These are phyloP conservation scores for Malania oleifera DNA, from an alignment of 164 flowering plant genomes.

Conservation along the genomic window DNA sequence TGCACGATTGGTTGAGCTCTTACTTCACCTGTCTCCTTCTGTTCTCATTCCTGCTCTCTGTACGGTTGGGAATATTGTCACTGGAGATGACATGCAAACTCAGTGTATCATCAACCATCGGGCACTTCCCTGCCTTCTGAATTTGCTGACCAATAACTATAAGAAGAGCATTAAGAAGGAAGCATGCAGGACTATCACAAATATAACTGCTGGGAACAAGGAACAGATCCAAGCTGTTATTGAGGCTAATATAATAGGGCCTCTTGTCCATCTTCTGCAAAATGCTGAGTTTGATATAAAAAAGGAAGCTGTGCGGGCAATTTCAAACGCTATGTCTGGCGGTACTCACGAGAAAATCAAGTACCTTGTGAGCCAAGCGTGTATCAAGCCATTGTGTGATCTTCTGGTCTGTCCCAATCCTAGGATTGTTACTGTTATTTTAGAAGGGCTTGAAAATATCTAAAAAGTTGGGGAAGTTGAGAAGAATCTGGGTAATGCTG, in stretches of 20 bases:
- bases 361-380: conserved; percentile 41
- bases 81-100: conserved; percentile 46
- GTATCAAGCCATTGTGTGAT: conserved; percentile 54
- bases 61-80: conserved; percentile 45
- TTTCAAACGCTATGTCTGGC: conserved; percentile 63
- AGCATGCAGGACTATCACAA: conserved; percentile 53
- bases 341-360: conserved; percentile 57
- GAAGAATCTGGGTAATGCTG: conserved; percentile 28
- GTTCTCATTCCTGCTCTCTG: conserved; percentile 53
- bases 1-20: conserved; percentile 38
- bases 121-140: conserved; percentile 44
- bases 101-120: conserved; percentile 44
- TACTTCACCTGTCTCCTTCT: conserved; percentile 42
- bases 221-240: conserved; percentile 59
- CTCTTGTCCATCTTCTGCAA: conserved; percentile 48
- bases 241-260: conserved; percentile 45
- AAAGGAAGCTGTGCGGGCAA: conserved; percentile 69
- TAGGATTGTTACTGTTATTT: conserved; percentile 42
- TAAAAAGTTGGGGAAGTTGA: conserved; percentile 55
- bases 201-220: conserved; percentile 52
- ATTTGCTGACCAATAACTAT: conserved; percentile 36
- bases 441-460: conserved; percentile 52
- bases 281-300: conserved; percentile 65
- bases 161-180: conserved; percentile 58
- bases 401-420: conserved; percentile 51